A percentile compares a stretch with the other conserved stretches of the same genome.
phyloP scores from a whole-genome alignment of 495 filamentous ascomycete genomes.

The Glonium stellatum region DNA sequence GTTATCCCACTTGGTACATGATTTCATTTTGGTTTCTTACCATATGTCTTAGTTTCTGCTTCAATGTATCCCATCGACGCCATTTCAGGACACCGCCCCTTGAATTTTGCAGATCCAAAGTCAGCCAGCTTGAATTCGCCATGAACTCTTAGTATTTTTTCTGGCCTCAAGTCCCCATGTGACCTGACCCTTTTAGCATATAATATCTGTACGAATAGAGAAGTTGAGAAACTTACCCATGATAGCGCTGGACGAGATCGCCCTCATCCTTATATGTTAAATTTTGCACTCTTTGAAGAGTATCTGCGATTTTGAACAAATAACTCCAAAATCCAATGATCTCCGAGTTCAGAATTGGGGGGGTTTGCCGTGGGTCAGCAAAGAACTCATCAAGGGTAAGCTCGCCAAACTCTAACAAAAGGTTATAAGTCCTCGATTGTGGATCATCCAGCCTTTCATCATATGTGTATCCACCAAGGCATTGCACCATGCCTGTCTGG shows the following conservation, averaged over 20 bases:
- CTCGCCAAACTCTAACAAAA: slow-evolving; percentile 38
- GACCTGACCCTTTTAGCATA: slow-evolving; percentile 23
- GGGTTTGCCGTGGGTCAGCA: not conserved
- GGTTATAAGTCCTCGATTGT: slow-evolving; percentile 24
- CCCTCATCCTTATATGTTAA: slow-evolving; percentile 11
- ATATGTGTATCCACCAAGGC: slow-evolving; percentile 24
- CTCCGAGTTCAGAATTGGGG: slow-evolving; percentile 1
- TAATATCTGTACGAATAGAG: not conserved
- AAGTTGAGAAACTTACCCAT: too few relatives aligned
- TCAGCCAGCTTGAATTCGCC: slow-evolving; percentile 40
- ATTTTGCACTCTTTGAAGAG: slow-evolving; percentile 33
- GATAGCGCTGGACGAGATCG: not conserved
- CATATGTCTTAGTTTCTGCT: slow-evolving; percentile 34
- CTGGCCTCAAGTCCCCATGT: slow-evolving; percentile 39
- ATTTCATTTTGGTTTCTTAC: slow-evolving; percentile 9
- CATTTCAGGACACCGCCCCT: too few relatives aligned
- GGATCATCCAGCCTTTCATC: not conserved
- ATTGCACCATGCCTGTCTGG: slow-evolving; percentile 32
- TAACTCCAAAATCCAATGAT: slow-evolving; percentile 32
- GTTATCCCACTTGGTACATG: too few relatives aligned
- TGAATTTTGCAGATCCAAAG: slow-evolving; percentile 38
- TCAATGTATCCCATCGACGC: too few relatives aligned
- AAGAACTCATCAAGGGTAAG: slow-evolving; percentile 38
- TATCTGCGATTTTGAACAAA: slow-evolving; percentile 34
- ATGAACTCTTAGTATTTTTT: slow-evolving; percentile 37